Base-by-base conservation (phyloP, 768 basidiomycete species). In the Russula dissimulans region DNA sequence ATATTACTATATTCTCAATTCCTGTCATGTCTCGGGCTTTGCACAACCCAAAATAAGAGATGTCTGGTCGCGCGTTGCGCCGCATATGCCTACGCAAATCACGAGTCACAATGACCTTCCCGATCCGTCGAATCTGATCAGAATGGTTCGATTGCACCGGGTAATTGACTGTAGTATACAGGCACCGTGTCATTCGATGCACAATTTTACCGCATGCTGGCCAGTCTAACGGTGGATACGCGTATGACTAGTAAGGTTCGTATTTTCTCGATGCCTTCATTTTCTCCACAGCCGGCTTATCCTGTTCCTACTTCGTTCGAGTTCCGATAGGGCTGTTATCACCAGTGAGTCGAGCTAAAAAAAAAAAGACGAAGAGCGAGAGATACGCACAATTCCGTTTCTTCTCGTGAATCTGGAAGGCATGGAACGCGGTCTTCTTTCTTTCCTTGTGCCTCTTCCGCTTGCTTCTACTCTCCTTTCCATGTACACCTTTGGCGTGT, bases 361-460 rank as follows among this genome's bases (percentile, higher is more conserved):
- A 36, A 4, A 36, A 15, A 41, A 5, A 41, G 39, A 26, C 22
- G 22, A 26, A 26, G 22, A 26, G 22, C 2, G 39, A 15, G 56
- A 14, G 10, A 36, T 4, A 39, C 78, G 56, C 60, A 94, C 93
- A 85, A 72, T 86, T 81, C 59, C 91, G 76, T 71, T 94, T 94
- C 75, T 87, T 88, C 72, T 94, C 94, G 50, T 86, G 87, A 68
- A 85, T 84, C 72, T 97, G 92, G 79, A 94, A 95, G 26, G 84
- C 85, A 72, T 97, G 95, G 69, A 97, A 95, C 4, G 80, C 79
- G 36, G 73, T 68, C 68, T 76, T 75, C 63, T 79, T 81, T 68
- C 85, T 88, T 72, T 87, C 85, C 71, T 84, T 83, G 65, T 78
- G 77, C 61, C 81, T 79, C 70, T 81, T 83, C 73, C 80, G 81